phyloP scores from a whole-genome alignment of 768 basidiomycete species.

The Phanerodontia chrysosporium region DNA sequence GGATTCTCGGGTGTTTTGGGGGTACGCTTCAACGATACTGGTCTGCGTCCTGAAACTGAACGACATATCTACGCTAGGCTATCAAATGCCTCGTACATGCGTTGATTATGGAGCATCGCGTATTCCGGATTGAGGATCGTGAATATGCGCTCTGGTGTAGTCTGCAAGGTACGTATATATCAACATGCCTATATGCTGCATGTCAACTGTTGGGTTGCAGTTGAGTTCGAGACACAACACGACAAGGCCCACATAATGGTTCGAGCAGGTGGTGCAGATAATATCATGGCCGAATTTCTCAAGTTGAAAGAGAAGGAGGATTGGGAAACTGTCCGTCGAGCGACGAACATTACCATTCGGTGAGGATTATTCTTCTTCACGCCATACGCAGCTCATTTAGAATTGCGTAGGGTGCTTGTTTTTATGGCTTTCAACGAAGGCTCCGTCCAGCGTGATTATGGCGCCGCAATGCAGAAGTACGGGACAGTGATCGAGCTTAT shows the following conservation, averaged over 20 bases:
- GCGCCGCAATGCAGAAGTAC: slow-evolving; percentile 8
- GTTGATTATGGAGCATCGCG: neutral
- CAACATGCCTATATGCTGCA: neutral
- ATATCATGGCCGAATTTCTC: neutral
- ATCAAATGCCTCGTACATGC: neutral
- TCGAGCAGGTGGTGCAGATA: neutral
- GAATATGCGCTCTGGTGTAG: neutral
- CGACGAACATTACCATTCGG: neutral
- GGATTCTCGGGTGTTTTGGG: neutral
- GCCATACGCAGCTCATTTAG: neutral
- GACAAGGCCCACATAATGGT: neutral
- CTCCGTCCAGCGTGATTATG: neutral
- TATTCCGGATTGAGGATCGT: neutral
- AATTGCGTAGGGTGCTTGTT: neutral
- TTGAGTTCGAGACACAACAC: neutral
- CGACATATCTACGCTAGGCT: neutral
- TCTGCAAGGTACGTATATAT: neutral
- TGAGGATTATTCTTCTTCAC: neutral
- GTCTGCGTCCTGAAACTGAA: no score
- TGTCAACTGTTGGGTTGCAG: neutral
- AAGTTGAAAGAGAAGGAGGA: neutral
- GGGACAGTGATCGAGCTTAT: slow-evolving; percentile 30
- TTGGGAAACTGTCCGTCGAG: neutral
- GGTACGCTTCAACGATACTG: neutral
- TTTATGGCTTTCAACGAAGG: neutral